Base-by-base conservation (phyloP, 768 basidiomycete species). In the Boletus bicolor region DNA sequence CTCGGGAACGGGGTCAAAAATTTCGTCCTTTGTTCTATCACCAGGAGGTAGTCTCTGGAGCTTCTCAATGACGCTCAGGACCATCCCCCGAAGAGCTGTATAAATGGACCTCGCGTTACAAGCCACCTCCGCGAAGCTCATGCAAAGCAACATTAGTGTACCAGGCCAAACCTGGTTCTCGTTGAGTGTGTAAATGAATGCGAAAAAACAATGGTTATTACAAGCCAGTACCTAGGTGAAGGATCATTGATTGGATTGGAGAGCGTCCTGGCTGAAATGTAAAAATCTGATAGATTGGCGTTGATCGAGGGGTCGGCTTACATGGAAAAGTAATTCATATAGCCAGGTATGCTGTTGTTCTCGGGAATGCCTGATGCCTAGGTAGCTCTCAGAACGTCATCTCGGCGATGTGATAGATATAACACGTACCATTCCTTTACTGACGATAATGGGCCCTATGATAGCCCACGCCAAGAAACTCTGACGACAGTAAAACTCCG, bases 401-500 rank as follows among this genome's bases (percentile, higher is more conserved):
- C 6, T 36, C 12, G 15, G 15, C 8, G 8, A 26, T 11, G 10
- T 10, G 47, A 48, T 17, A 4, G 7, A 17, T 14, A 8, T 14
- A 34, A 15, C 45, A 48, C 47, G 7, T 0, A 48, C 47, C 47
- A 48, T 5, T 48, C 47, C 47, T 26, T 12, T 21, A 7, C 24
- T 76, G 36, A 85, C 75, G 54, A 83, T 66, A 9, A 79, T 65
- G 12, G 84, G 85, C 3, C 80, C 79, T 50, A 86, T 80, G 69
- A 85, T 81, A 44, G 79, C 84, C 82, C 83, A 86, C 2, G 84
- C 82, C 38, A 85, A 75, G 47, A 84, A 63, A 82, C 79, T 83
- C 65, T 61, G 17, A 38, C 17, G 37, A 44, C 5, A 26, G 14
- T 44, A 24, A 45, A 2, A 28, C 17, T 5, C 26, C 21, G 19